Evolutionary conservation across 352 stramenopile genomes (phyloP), one percentile per base, ranked within the genome.

Genomic region (Phytophthora ramorum): DNA sequence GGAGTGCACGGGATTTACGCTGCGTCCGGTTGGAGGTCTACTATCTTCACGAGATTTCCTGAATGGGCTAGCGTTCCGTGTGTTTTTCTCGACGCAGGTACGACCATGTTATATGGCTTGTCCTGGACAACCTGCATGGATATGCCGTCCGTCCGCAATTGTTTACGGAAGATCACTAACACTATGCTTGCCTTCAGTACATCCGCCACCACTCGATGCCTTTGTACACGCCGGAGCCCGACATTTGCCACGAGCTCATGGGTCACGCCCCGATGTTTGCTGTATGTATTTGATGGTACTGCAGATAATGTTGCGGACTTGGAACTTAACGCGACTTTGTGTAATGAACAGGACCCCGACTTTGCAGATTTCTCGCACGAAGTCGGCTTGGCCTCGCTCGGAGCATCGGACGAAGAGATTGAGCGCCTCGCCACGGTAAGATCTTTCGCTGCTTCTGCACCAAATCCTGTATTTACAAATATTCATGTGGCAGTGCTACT

Each of bases 321-420:
- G 38, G 6, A 47, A 20, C 41, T 47, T 8, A 26, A n/a, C 22
- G n/a, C 8, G 41, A 26, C 19, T 26, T 47, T 12, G 41, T 47
- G 12, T n/a, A 10, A 41, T 26, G 9, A 46, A 55, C 20, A 90
- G 81, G 96, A 99, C 75, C 91, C 92, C 2, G 96, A 99, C 69
- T 99, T 99, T 91, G 96, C 93, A 10, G 94, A 99, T 68, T 99
- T 99, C 68, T 98, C 87, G 10, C 92, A 98, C 53, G 96, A 99
- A 76, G 98, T 99, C 69, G 97, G 97, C 14, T 73, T 99, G 28
- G 97, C 97, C 17, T 98, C 90, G 53, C 81, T 99, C 5, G 97
- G 97, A 53, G 97, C 97, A 4, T 97, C 81, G 12, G 97, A 99
- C 51, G 95, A 98, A 74, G 96, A 99, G 65, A 97, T 99, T 24